A percentile compares a stretch with the other conserved stretches of the same genome.
Evolutionary conservation across 2,329 filamentous ascomycete genomes (phyloP).

Genomic region (Aspergillus proliferans): DNA sequence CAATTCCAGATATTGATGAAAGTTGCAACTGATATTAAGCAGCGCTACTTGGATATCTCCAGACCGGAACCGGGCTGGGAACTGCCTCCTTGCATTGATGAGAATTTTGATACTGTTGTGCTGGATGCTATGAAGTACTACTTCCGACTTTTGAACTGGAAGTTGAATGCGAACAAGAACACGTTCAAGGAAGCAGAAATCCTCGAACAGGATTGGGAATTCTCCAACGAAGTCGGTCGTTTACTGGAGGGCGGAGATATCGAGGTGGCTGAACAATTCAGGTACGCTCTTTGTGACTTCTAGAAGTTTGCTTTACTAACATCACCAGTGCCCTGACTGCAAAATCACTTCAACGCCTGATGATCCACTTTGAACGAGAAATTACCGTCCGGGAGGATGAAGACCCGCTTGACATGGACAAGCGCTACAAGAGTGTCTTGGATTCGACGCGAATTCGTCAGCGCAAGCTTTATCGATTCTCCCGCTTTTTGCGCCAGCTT

Average conservation of each 20-base stretch:
- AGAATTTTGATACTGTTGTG: slow-evolving; percentile 88
- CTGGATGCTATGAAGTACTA: slow-evolving; percentile 94
- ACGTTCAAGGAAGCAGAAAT: slow-evolving; percentile 99
- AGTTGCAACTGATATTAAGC: slow-evolving; percentile 86
- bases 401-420: slow-evolving; percentile 82
- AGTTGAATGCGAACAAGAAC: slow-evolving; percentile 94
- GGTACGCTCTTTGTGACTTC: slow-evolving; percentile 31
- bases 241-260: slow-evolving; percentile 91
- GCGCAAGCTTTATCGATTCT: slow-evolving; percentile 93
- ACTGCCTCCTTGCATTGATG: slow-evolving; percentile 89
- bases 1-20: slow-evolving; percentile 92
- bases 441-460: slow-evolving; percentile 95
- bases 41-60: slow-evolving; percentile 76
- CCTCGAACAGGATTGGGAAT: slow-evolving; percentile 95
- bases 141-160: slow-evolving; percentile 98
- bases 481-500: slow-evolving; percentile 78
- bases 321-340: slow-evolving; percentile 66
- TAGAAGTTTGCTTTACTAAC: slow-evolving; percentile 22
- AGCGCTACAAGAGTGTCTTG: slow-evolving; percentile 89
- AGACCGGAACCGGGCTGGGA: slow-evolving; percentile 91
- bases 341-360: slow-evolving; percentile 83
- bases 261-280: slow-evolving; percentile 96
- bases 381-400: slow-evolving; percentile 79
- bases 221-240: slow-evolving; percentile 86
- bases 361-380: slow-evolving; percentile 86